Evolutionary conservation across 441 rosid genomes (phyloP), one percentile per base, ranked within the genome.

Genomic region (Isatis lusitanica): DNA sequence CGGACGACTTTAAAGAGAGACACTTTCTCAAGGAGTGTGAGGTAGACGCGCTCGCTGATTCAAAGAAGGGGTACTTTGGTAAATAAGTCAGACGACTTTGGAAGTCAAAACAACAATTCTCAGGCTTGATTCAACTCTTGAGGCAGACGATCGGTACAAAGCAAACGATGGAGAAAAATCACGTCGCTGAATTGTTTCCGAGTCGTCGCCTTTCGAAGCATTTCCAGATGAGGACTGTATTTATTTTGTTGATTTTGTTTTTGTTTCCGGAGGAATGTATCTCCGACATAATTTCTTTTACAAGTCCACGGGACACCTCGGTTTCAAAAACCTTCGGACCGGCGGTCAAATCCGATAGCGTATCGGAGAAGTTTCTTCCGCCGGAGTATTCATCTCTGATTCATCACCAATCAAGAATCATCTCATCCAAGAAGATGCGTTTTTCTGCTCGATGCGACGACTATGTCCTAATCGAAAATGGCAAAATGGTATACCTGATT

Each of bases 291-390:
- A 31, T 84, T 7, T 68, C 83, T 16, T 63, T 71, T 2, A 84
- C 86, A 1, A 71, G 55, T 39, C 86, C 85, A 53, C 26, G 43
- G 0, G 94, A 76, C 5, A 70, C 90, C 0, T 12, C 26, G 12
- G 86, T 90, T 11, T 85, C 87, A 0, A 77, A 78, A 6, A 3
- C 65, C 9, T 90, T 86, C 44, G 78, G 56, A 60, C 82, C 83
- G 2, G 91, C 87, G 0, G 81, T 84, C 1, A 53, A 74, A 1
- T 84, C 89, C 5, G 89, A 87, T 73, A 60, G 47, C 10, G 88
- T 90, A 9, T 90, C 93, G 98, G 85, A 81, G 7, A 67, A 72
- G 17, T 87, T 87, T 68, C 78, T 89, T 7, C 92, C 95, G 1
- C 12, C 67, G 0, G 88, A 86, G 0, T 78, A 83, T 58, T 56